Evolutionary conservation across 208 protist genomes (phyloP).

Genomic region (Leishmania gerbilli): DNA sequence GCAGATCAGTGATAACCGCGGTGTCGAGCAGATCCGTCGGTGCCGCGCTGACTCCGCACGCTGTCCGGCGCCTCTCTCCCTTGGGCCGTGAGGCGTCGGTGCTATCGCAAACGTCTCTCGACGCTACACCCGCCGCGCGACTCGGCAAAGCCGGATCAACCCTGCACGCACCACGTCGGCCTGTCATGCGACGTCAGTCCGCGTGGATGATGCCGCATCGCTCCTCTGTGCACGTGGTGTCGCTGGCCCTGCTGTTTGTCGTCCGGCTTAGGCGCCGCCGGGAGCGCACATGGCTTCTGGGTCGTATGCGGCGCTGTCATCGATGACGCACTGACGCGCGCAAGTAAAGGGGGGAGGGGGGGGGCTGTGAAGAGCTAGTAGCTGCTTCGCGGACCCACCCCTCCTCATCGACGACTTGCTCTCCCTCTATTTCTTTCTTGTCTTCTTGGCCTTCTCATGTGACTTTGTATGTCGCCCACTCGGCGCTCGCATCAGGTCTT

Average conservation of each 20-base stretch:
- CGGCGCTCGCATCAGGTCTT: not conserved
- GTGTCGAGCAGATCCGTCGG: not conserved
- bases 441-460: not conserved
- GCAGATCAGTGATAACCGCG: not conserved
- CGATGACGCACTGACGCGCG: not conserved
- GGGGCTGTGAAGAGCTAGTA: not conserved
- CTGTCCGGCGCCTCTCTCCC: not conserved
- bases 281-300: conserved; percentile 11
- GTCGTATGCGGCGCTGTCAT: not conserved
- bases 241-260: conserved; percentile 11
- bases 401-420: not conserved
- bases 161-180: not conserved
- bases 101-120: not conserved
- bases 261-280: conserved; percentile 14
- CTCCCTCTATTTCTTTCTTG: not conserved
- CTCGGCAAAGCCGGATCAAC: not conserved
- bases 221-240: not conserved
- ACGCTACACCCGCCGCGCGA: not conserved
- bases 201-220: not conserved
- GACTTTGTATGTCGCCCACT: not conserved
- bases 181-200: not conserved
- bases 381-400: not conserved
- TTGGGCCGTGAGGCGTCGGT: not conserved
- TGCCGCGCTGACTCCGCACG: not conserved
- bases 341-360: not conserved